These are phyloP conservation scores for Melanogaster broomeanus DNA, from an alignment of 768 basidiomycete species.

Conservation along the genomic window DNA sequence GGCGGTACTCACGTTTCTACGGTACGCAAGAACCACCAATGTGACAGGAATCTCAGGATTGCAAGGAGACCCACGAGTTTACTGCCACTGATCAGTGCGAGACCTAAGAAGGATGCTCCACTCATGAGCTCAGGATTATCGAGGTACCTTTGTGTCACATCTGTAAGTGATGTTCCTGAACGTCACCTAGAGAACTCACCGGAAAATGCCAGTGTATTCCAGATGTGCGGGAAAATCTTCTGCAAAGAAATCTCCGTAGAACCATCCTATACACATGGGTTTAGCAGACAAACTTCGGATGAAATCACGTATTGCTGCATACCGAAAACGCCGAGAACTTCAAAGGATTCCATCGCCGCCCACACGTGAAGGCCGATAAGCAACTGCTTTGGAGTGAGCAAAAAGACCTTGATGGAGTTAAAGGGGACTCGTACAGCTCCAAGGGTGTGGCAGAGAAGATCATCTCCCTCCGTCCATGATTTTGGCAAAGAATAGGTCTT, in stretches of 20 bases:
- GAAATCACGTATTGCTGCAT: constrained; percentile 17
- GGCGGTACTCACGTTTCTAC: constrained; percentile 80
- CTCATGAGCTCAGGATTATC: constrained; percentile 98
- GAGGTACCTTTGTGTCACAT: constrained; percentile 57
- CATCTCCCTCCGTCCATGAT: constrained; percentile 87
- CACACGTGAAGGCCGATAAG: constrained; percentile 88
- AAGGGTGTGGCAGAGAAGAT: constrained; percentile 84
- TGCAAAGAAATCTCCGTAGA: constrained; percentile 97
- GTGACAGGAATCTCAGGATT: constrained; percentile 79
- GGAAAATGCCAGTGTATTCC: constrained; percentile 96
- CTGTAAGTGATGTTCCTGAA: background rate
- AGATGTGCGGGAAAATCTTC: constrained; percentile 88
- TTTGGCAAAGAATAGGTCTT: constrained; percentile 82
- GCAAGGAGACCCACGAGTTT: constrained; percentile 89
- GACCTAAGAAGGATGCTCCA: constrained; percentile 92
- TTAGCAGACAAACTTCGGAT: background rate
- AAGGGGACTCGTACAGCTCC: constrained; percentile 65
- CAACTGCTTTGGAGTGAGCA: constrained; percentile 46
- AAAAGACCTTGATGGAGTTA: background rate
- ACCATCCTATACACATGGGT: constrained; percentile 70
- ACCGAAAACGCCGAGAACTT: constrained; percentile 95
- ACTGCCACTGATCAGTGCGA: constrained; percentile 88
- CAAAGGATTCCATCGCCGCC: constrained; percentile 87
- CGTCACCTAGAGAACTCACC: constrained; percentile 45
- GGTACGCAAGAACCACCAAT: constrained; percentile 93